Evolutionary conservation across 202 grass and related monocot species (phyloP), one percentile per base, ranked within the genome.

Genomic region (Schoenoplectus triqueter): DNA sequence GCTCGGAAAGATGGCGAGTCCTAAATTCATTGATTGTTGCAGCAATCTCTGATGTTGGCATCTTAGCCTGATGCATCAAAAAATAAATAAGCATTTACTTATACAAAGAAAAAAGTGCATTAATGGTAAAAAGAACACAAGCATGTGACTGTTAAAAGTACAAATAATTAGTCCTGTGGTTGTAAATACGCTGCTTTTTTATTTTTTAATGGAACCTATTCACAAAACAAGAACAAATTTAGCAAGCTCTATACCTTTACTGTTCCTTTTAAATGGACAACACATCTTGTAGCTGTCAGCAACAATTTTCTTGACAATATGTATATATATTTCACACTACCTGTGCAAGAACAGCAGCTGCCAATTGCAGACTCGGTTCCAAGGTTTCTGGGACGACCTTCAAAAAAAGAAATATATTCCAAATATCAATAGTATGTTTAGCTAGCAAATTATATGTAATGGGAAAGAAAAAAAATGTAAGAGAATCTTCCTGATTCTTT

Each of bases 321-420:
- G 31, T 31, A 31, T 31, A 46, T 60, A 42, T 10, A 44, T 78
- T 74, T 69, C 31, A 61, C 22, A 61, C 85, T 89, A 99, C 96
- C 87, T 99, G 96, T 71, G 93, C 91, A 90, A 99, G 96, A 73
- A 99, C 96, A 72, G 96, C 96, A 85, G 96, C 90, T 89, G 96
- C 93, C 80, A 99, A 79, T 74, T 99, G 96, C 68, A 99, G 91
- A 92, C 96, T 99, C 78, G 96, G 96, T 90, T 99, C 96, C 89
- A 99, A 91, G 56, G 96, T 99, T 84, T 99, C 96, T 42, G 96
- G 96, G 49, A 99, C 93, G 69, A 99, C 96, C 96, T 98, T 90
- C 3, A 46, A 84, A 91, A 31, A 85, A 39, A 31, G 17, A 82
- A 52, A 18, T 69, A 40, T 82, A 47, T 84, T 66, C 69, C 2